Base-by-base conservation (phyloP, 352 stramenopile species). In the Thraustochytrium sp. region DNA sequence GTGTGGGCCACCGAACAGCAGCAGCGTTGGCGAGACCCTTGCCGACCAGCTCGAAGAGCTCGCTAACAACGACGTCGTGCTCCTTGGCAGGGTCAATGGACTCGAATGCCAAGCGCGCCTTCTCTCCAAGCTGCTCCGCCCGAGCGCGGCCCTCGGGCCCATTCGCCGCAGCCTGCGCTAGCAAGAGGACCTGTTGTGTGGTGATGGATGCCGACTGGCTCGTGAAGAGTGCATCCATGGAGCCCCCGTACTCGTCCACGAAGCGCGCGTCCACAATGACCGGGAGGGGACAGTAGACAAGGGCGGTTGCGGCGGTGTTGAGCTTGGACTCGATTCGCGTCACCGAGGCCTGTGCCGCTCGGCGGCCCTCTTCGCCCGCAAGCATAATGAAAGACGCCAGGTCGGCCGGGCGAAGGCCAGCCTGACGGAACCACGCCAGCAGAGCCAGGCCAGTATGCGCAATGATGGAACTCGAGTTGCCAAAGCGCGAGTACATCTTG, bases 211-310 rank as follows among this genome's bases (percentile, higher is more conserved):
- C 5, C 18, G 65, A 77, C 9, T 64, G 65, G 23, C 64, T 77
- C 11, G 68, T 36, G 46, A 77, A 77, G 31, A 77, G 65, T 9
- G 65, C 11, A 26, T 77, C 65, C 23, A 36, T 11, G 23, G 38
- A 16, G 26, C 65, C 46, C 4, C 65, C 65, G 3, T 9, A 64
- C 44, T 77, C 65, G 29, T 77, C 65, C 38, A 77, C 65, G 65
- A 77, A 77, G 16, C 65, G 65, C 23, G 11, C 31, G 46, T 77
- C 65, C 11, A 77, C 11, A 75, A 77, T 31, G 8, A 77, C 65
- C 64, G 65, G 65, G 5, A 77, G 31, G 8, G 65, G 65, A 2
- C 65, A 77, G n/a, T n/a, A n/a, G n/a, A 68, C n/a, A 54, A 68
- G 21, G 2, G 11, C 26, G 2, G 23, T 31, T 11, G 16, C 26